These are phyloP conservation scores for Fulvia fulva DNA, from an alignment of 2,329 filamentous ascomycete genomes.

Conservation along the genomic window DNA sequence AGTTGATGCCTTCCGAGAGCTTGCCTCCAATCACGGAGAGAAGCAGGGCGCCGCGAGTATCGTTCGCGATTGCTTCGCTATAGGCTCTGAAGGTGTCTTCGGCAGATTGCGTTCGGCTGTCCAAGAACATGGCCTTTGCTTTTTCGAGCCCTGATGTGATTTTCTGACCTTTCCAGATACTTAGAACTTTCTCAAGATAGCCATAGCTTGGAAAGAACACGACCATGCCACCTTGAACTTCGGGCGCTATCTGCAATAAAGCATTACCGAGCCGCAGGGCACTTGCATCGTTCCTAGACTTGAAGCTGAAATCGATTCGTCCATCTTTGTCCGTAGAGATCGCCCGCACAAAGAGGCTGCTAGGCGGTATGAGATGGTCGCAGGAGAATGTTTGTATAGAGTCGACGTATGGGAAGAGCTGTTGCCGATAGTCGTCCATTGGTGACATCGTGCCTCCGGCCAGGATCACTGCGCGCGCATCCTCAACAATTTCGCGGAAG, in stretches of 20 bases:
- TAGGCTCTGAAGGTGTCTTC: conserved; percentile 75
- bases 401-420: conserved; percentile 75
- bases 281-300: conserved; percentile 66
- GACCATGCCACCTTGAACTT: conserved; percentile 84
- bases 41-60: conserved; percentile 66
- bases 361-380: conserved; percentile 83
- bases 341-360: conserved; percentile 75
- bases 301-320: conserved; percentile 82
- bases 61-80: conserved; percentile 55
- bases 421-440: conserved; percentile 82
- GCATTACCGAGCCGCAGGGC: conserved; percentile 67
- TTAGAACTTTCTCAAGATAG: conserved; percentile 70
- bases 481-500: conserved; percentile 81
- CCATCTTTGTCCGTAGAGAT: conserved; percentile 50
- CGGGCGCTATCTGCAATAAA: conserved; percentile 65
- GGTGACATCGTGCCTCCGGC: conserved; percentile 98
- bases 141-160: conserved; percentile 28
- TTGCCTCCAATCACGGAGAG: conserved; percentile 91
- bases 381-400: conserved; percentile 79
- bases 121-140: conserved; percentile 49
- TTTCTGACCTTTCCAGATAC: conserved; percentile 37
- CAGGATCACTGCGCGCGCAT: conserved; percentile 80
- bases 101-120: conserved; percentile 51
- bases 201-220: conserved; percentile 95
- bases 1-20: conserved; percentile 97